Base-by-base conservation (phyloP, 2,329 filamentous ascomycete genomes). In the Dactylellina leptospora region DNA sequence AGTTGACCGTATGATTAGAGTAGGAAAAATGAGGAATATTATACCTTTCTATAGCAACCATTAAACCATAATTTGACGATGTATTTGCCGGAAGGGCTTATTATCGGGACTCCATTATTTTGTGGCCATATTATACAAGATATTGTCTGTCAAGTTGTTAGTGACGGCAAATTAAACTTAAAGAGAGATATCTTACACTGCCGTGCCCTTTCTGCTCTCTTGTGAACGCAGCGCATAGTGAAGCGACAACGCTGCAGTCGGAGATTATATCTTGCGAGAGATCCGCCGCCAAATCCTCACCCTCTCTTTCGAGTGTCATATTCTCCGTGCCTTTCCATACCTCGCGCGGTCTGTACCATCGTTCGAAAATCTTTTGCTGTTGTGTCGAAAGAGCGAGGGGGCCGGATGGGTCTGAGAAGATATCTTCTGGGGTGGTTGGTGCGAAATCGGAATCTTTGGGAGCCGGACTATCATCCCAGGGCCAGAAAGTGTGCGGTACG, bases 231-330 rank as follows among this genome's bases (percentile, higher is more conserved):
- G 93, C 92, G 78, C 93, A 97, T 4, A 99, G 84, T 78, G 95
- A 97, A 13, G 95, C 95, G 25, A 99, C 93, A 2, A 99, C 93
- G 0, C 95, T 97, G 78, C 95, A 99, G 79, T 99, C 95, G 0
- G 93, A 96, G 3, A 93, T 93, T 69, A 96, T 88, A 80, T 99
- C 95, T 80, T 99, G 95, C 1, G 97, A 92, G 5, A 99, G 85
- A 79, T 99, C 93, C 73, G 61, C 69, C 4, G 60, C 61, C 22
- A 90, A 87, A 11, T 85, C 84, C 6, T 83, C 81, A 4, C 81
- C 80, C 13, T 84, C 82, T 48, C 81, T 80, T 87, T 91, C 90
- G 9, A 85, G 81, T 11, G 83, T 63, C 11, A 79, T 76, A 20
- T 77, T 84, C 2, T 78, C 78, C 20, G 54, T 58, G 74, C 74